These are phyloP conservation scores for Pseudogymnoascus sp. DNA, from an alignment of 2,329 filamentous ascomycete species.

Conservation along the genomic window DNA sequence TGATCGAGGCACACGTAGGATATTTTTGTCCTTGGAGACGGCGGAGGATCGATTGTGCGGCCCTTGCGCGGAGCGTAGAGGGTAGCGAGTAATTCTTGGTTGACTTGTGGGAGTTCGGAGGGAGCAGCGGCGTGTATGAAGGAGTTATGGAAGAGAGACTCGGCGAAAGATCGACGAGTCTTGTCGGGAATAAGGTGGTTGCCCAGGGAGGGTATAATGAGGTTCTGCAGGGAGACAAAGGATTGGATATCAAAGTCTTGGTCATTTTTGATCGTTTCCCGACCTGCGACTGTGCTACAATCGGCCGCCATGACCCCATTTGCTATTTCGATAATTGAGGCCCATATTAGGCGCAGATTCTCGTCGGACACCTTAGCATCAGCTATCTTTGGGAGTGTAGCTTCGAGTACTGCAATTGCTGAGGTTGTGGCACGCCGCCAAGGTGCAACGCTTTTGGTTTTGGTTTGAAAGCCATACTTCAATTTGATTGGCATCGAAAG, in stretches of 20 bases:
- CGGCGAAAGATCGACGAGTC: slow-evolving; percentile 62
- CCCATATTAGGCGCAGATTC: slow-evolving; percentile 59
- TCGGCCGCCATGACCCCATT: slow-evolving; percentile 65
- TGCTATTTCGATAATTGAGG: slow-evolving; percentile 55
- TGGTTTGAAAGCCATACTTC: slow-evolving; percentile 72
- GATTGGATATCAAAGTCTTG: slow-evolving; percentile 74
- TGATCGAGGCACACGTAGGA: slow-evolving; percentile 75
- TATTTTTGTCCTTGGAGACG: slow-evolving; percentile 62
- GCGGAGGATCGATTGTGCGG: slow-evolving; percentile 60
- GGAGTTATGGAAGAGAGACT: slow-evolving; percentile 72
- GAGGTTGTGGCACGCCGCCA: slow-evolving; percentile 77
- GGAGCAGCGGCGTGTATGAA: slow-evolving; percentile 63
- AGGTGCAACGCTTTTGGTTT: slow-evolving; percentile 62
- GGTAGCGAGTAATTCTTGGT: slow-evolving; percentile 47
- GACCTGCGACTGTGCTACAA: slow-evolving; percentile 37
- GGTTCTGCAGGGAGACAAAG: slow-evolving; percentile 59
- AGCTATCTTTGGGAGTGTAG: slow-evolving; percentile 55
- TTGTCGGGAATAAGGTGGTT: slow-evolving; percentile 56
- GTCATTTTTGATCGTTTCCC: slow-evolving; percentile 43
- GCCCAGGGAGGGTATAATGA: slow-evolving; percentile 71
- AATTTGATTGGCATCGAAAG: slow-evolving; percentile 63
- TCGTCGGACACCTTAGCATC: slow-evolving; percentile 38
- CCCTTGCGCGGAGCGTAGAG: slow-evolving; percentile 63
- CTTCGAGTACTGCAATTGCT: slow-evolving; percentile 59
- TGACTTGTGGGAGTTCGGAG: slow-evolving; percentile 47